phyloP scores from a whole-genome alignment of 2,329 filamentous ascomycete species.

The Aspergillus neotritici region DNA sequence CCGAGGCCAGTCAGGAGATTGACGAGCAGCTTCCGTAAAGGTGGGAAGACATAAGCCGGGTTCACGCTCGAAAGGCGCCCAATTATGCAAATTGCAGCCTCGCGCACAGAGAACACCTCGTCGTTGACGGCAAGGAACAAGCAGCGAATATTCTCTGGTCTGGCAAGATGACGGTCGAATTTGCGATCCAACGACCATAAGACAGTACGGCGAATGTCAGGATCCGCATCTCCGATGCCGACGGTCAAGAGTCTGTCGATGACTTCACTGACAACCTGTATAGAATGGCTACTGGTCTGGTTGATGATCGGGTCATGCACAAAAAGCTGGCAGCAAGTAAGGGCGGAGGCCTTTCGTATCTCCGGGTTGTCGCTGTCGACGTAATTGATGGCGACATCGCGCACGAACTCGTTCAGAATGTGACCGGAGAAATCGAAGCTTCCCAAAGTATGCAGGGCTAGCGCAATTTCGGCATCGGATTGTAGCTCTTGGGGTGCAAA shows the following conservation, averaged over 20 bases:
- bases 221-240: conserved; percentile 84
- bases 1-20: conserved; percentile 95
- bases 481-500: conserved; percentile 79
- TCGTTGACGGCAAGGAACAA: conserved; percentile 95
- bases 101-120: conserved; percentile 83
- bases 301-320: conserved; percentile 96
- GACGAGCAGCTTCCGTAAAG: conserved; percentile 86
- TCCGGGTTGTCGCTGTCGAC: conserved; percentile 93
- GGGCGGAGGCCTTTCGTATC: conserved; percentile 85
- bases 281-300: conserved; percentile 92
- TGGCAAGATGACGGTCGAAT: conserved; percentile 93
- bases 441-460: conserved; percentile 91
- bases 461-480: conserved; percentile 77
- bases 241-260: conserved; percentile 95
- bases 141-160: conserved; percentile 94
- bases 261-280: conserved; percentile 95
- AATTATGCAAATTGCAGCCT: conserved; percentile 94
- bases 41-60: conserved; percentile 95
- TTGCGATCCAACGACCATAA: conserved; percentile 83
- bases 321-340: conserved; percentile 97
- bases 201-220: conserved; percentile 82
- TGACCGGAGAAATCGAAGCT: conserved; percentile 92
- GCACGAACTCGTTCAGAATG: conserved; percentile 95
- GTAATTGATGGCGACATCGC: conserved; percentile 96
- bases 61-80: conserved; percentile 86